Base-by-base conservation (phyloP, 306 rosid species). In the Echinosophora koreensis region DNA sequence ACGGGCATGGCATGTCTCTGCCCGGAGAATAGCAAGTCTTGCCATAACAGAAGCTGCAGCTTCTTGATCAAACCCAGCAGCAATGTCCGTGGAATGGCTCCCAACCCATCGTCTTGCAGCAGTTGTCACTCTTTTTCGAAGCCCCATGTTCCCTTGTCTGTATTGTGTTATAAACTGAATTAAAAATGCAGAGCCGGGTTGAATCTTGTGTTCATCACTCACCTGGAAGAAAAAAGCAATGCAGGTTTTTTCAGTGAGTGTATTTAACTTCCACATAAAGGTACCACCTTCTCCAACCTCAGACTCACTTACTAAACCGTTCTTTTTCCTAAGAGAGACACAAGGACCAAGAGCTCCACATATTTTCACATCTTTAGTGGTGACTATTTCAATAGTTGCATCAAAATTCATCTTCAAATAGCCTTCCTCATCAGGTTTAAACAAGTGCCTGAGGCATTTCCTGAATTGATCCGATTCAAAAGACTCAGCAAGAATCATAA, bases 281-380 rank as follows among this genome's bases (percentile, higher is more conserved):
- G 98, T 93, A 65, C 93, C 96, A 50, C 93, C 97, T 65, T 91
- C 89, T 44, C 98, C 98, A 60, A 87, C 82, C 81, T 87, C 89
- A 0, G 76, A 35, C 73, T 84, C 85, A 64, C 96, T 88, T 22
- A 93, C 96, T 39, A 85, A 83, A 69, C 72, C 35, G 47, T 87
- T 91, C 55, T 74, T 84, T 84, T 69, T 90, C 34, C 58, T 80
- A 71, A 88, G 96, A 63, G 98, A 93, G 28, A 88, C 88, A 50
- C 98, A 93, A 64, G 98, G 96, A 61, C 98, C 98, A 59, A 91
- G 92, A 38, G 98, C 98, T 76, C 98, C 98, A 73, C 91, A 90
- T 27, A 93, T 89, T 84, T 90, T 90, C 28, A 93, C 87, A 83
- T 91, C 98, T 73, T 82, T 88, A 39, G 96, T 88, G 46, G 97